A percentile compares a stretch with the other conserved stretches of the same genome.
Evolutionary conservation across 2,329 filamentous ascomycete species (phyloP).

Genomic region (Aspergillus sojae): DNA sequence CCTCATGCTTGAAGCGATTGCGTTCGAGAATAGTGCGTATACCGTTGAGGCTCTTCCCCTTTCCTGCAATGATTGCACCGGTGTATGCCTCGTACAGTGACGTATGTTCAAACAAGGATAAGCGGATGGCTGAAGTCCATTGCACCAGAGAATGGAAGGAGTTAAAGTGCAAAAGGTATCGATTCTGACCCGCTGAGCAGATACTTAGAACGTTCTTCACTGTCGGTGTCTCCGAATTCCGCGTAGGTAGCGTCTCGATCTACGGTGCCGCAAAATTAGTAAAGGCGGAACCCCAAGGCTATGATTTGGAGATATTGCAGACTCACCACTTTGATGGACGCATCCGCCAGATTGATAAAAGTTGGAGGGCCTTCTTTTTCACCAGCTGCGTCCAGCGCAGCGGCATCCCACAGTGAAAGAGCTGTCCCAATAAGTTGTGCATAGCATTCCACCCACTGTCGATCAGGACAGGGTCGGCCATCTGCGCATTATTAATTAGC

Average conservation of each 20-base stretch:
- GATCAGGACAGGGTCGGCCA: conserved; percentile 80
- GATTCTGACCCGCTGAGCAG: conserved; percentile 92
- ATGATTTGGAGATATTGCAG: neutral
- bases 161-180: conserved; percentile 95
- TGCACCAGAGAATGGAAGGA: conserved; percentile 89
- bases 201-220: conserved; percentile 94
- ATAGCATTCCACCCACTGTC: conserved; percentile 95
- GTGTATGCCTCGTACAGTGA: conserved; percentile 96
- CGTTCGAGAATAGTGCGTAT: conserved; percentile 88
- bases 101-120: conserved; percentile 92
- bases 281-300: neutral
- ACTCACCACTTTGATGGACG: conserved; percentile 93
- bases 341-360: conserved; percentile 96
- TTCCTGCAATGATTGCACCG: conserved; percentile 90
- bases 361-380: conserved; percentile 84
- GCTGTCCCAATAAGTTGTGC: conserved; percentile 95
- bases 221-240: conserved; percentile 73
- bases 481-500: conserved; percentile 58
- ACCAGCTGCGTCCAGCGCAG: conserved; percentile 83
- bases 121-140: conserved; percentile 92
- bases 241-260: conserved; percentile 88
- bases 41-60: conserved; percentile 85
- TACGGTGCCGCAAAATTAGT: conserved; percentile 45
- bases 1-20: conserved; percentile 74
- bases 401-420: conserved; percentile 91